A percentile compares a stretch with the other conserved stretches of the same genome.
Conservation (phyloP, 2,329 filamentous ascomycete species). For the Thermothelomyces thermophilus region DNA sequence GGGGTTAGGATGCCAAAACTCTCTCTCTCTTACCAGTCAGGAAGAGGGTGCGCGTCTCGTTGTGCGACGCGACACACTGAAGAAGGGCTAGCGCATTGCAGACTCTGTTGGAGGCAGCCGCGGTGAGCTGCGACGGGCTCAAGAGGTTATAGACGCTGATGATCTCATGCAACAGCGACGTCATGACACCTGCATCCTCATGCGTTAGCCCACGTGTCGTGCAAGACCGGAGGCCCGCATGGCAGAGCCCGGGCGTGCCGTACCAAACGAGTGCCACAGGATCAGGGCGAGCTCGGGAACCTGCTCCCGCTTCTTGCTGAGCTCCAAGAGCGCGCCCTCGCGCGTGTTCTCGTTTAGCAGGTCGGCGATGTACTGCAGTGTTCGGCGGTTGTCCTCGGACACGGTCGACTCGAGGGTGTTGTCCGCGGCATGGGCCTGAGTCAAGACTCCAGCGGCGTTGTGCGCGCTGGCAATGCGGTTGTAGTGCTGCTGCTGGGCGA, state of each 20-base stretch:
- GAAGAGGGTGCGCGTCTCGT: conserved; percentile 90
- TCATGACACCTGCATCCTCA: conserved; percentile 75
- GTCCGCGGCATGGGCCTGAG: conserved; percentile 46
- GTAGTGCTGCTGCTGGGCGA: conserved; percentile 57
- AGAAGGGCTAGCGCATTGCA: conserved; percentile 94
- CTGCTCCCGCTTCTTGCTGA: conserved; percentile 98
- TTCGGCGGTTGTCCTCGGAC: conserved; percentile 84
- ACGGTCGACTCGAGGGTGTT: conserved; percentile 57
- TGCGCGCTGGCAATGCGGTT: conserved; percentile 64
- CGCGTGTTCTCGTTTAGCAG: conserved; percentile 79
- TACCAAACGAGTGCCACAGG: conserved; percentile 97
- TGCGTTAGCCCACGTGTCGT: conserved; percentile 16
- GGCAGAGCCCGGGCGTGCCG: conserved; percentile 27
- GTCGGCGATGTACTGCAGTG: conserved; percentile 89
- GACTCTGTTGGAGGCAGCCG: conserved; percentile 93
- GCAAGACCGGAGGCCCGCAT: background rate
- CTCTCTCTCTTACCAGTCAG: conserved; percentile 92
- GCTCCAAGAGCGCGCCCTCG: conserved; percentile 84
- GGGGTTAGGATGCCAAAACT: too few relatives aligned
- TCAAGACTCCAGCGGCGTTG: conserved; percentile 43
- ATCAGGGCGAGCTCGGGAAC: conserved; percentile 94
- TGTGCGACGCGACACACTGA: conserved; percentile 95
- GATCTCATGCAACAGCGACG: conserved; percentile 92
- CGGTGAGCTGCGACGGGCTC: conserved; percentile 93
- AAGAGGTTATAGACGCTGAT: conserved; percentile 97